phyloP scores from a whole-genome alignment of 2,329 filamentous ascomycete species.

The Claviceps sp. region DNA sequence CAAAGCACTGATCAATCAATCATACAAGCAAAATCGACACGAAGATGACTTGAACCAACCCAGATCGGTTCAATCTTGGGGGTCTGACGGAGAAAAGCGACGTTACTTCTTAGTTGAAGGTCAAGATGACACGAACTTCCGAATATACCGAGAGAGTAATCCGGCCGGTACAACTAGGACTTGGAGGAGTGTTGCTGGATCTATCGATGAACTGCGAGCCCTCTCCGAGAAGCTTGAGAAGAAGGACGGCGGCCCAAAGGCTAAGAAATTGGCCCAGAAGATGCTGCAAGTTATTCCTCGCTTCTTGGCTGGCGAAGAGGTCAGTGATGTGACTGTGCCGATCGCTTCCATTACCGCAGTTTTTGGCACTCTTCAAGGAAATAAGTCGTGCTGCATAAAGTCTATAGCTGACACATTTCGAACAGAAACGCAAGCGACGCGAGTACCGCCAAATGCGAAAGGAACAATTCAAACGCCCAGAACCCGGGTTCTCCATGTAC shows the following conservation, averaged over 20 bases:
- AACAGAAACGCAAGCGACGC: constrained; percentile 76
- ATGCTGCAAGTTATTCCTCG: constrained; percentile 71
- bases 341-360: too few relatives aligned
- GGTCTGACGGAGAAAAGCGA: constrained; percentile 76
- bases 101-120: constrained; percentile 92
- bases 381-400: not conserved
- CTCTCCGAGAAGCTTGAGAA: constrained; percentile 65
- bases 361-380: not conserved
- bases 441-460: constrained; percentile 83
- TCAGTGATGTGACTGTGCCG: constrained; percentile 26
- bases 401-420: constrained; percentile 10
- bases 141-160: constrained; percentile 89
- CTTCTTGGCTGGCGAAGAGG: constrained; percentile 88
- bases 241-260: constrained; percentile 68
- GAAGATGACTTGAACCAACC: constrained; percentile 72
- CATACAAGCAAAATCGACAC: constrained; percentile 78
- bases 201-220: constrained; percentile 69
- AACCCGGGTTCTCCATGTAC: constrained; percentile 83
- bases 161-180: constrained; percentile 60
- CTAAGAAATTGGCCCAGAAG: constrained; percentile 62
- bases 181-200: constrained; percentile 89
- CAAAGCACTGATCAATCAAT: constrained; percentile 68
- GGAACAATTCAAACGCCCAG: constrained; percentile 74
- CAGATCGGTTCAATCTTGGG: constrained; percentile 82
- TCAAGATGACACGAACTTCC: constrained; percentile 83